Percentiles rank a stretch among this genome's conserved stretches.
These are phyloP conservation scores for Bonia amplexicaulis DNA, from an alignment of 176 grass and related monocot genomes.

Conservation along the genomic window DNA sequence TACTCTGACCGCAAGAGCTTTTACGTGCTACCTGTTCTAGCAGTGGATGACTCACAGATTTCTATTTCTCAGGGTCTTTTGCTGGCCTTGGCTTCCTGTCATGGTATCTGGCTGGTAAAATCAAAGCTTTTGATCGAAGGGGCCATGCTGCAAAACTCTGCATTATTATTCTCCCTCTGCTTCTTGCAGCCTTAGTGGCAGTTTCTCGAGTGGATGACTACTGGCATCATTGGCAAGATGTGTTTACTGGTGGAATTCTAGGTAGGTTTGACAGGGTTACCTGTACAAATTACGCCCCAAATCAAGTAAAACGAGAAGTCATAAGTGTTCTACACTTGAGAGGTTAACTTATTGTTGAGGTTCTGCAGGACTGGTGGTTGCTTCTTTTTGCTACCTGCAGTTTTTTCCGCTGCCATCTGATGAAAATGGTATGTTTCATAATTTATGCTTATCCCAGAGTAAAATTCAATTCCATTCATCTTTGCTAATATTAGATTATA, in stretches of 20 bases:
- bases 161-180: constrained; percentile 54
- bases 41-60: constrained; percentile 3
- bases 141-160: constrained; percentile 71
- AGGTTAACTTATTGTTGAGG: background rate
- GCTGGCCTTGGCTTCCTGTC: constrained; percentile 66
- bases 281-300: background rate
- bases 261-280: constrained; percentile 28
- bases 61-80: constrained; percentile 65
- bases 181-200: constrained; percentile 58
- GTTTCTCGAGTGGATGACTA: constrained; percentile 81
- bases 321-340: background rate
- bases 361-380: constrained; percentile 35
- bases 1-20: constrained; percentile 1
- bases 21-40: background rate
- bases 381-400: constrained; percentile 59
- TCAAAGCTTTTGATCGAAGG: constrained; percentile 54
- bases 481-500: background rate
- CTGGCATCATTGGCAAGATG: constrained; percentile 81
- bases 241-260: constrained; percentile 60
- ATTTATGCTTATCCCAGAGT: background rate
- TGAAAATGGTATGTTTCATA: constrained; percentile 34
- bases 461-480: background rate
- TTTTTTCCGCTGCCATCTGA: constrained; percentile 56
- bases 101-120: constrained; percentile 80
- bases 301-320: background rate